Conservation (phyloP, 106 monocot genomes). For the Allium sativum region DNA sequence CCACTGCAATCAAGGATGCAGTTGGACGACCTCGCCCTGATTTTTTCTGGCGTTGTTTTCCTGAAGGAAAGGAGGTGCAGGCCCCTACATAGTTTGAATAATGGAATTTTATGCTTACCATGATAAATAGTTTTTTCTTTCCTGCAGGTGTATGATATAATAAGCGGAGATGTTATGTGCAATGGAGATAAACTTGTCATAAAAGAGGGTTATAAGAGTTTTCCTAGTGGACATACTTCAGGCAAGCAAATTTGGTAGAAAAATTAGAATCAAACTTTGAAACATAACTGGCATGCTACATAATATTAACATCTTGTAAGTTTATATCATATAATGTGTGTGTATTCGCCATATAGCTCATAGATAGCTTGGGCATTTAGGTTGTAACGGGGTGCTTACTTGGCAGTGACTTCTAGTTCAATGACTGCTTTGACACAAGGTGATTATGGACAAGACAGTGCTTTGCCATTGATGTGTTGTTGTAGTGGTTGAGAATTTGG, state of each 20-base stretch:
- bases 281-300: no score
- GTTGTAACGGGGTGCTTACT: no score
- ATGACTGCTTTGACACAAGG: no score
- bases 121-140: neutral
- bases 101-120: neutral
- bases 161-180: conserved; percentile 43
- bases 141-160: conserved; percentile 37
- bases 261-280: no score
- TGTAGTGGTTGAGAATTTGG: no score
- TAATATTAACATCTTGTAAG: no score
- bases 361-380: no score
- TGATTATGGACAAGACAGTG: no score
- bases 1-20: conserved; percentile 35
- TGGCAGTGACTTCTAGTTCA: no score
- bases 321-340: no score
- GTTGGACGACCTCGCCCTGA: conserved; percentile 62
- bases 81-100: neutral
- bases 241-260: conserved; percentile 22
- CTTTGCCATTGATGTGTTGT: no score
- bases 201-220: conserved; percentile 56
- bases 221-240: conserved; percentile 65
- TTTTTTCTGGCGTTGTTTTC: conserved; percentile 66
- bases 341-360: no score
- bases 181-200: conserved; percentile 28
- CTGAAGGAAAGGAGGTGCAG: conserved; percentile 46